Evolutionary conservation across 306 rosid species (phyloP).

Genomic region (Prunus mongolica): DNA sequence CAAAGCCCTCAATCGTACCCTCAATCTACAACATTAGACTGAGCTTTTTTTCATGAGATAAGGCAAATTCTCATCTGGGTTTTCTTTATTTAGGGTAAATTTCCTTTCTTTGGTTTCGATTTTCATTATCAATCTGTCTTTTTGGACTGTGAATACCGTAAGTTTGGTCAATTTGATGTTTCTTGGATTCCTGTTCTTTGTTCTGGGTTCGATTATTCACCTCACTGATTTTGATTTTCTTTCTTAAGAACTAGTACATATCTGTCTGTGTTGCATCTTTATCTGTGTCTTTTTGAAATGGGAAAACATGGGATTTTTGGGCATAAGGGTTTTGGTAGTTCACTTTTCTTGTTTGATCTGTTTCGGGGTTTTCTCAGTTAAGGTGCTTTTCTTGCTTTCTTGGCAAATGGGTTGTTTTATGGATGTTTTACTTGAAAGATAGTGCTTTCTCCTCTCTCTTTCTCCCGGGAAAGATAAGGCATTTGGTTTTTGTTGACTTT

Average conservation of each 20-base stretch:
- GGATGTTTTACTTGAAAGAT: neutral
- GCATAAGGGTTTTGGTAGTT: conserved; percentile 36
- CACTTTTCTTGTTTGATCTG: conserved; percentile 8
- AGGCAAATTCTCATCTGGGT: conserved; percentile 40
- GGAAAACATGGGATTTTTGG: conserved; percentile 29
- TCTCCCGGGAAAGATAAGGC: neutral
- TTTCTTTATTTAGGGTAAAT: neutral
- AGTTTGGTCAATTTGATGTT: conserved; percentile 1
- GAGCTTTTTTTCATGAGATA: conserved; percentile 17
- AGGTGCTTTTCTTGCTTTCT: conserved; percentile 22
- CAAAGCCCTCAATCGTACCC: neutral
- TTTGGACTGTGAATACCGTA: conserved; percentile 5
- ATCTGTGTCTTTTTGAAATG: conserved; percentile 25
- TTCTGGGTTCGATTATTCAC: neutral
- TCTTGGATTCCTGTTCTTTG: neutral
- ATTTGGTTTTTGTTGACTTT: conserved; percentile 4
- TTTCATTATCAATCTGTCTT: conserved; percentile 4
- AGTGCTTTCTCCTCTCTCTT: neutral
- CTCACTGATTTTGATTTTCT: neutral
- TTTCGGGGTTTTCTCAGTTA: conserved; percentile 2
- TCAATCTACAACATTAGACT: neutral
- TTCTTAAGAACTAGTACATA: neutral
- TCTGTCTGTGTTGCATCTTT: neutral
- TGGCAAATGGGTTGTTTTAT: neutral
- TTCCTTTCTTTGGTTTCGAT: neutral